A percentile compares a stretch with the other conserved stretches of the same genome.
These are phyloP conservation scores for Ogataea polymorpha DNA, from an alignment of 805 yeast genomes.

Conservation along the genomic window DNA sequence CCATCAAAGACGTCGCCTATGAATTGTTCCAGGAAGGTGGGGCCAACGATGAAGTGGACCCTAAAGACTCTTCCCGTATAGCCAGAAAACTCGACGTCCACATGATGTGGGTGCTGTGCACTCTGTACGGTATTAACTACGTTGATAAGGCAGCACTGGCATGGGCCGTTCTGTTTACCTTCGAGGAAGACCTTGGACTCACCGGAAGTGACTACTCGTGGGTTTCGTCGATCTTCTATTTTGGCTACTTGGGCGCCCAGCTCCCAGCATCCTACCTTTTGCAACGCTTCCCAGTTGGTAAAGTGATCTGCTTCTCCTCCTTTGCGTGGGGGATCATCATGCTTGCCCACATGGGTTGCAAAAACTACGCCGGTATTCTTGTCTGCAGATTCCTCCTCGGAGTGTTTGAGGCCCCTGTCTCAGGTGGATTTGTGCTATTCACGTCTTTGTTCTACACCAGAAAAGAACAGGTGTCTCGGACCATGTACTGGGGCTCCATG, in stretches of 20 bases:
- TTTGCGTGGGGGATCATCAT: conserved; percentile 36
- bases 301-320: conserved; percentile 30
- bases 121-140: conserved; percentile 29
- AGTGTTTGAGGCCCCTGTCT: conserved; percentile 35
- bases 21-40: conserved; percentile 24
- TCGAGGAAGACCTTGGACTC: conserved; percentile 32
- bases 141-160: conserved; percentile 32
- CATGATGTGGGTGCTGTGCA: conserved; percentile 32
- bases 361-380: conserved; percentile 34
- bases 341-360: conserved; percentile 34
- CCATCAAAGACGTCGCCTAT: conserved; percentile 10
- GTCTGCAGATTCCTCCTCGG: conserved; percentile 36
- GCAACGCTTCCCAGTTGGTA: conserved; percentile 48
- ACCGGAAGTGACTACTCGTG: conserved; percentile 39
- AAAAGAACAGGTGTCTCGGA: conserved; percentile 34
- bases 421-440: conserved; percentile 32
- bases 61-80: conserved; percentile 31
- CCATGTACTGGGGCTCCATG: conserved; percentile 15
- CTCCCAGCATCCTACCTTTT: conserved; percentile 42
- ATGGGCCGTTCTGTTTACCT: conserved; percentile 29
- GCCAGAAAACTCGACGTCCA: conserved; percentile 35
- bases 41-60: conserved; percentile 26
- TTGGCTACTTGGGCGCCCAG: conserved; percentile 46
- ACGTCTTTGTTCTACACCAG: conserved; percentile 31
- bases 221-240: conserved; percentile 35